A percentile compares a stretch with the other conserved stretches of the same genome.
Conservation (phyloP, 306 rosid species). For the Begonia peltatifolia region DNA sequence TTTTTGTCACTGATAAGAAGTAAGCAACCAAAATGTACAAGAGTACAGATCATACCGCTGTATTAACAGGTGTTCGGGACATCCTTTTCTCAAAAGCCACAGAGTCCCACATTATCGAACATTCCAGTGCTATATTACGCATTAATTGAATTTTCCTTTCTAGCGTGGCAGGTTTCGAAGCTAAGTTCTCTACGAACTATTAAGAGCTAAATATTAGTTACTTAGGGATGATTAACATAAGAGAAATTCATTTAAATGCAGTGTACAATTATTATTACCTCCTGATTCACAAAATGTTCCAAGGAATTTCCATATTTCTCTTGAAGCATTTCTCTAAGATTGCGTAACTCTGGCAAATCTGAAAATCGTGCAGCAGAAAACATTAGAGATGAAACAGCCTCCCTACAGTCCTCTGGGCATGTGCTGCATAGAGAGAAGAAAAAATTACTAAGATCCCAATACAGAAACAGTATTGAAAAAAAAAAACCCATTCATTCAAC, state of each 20-base stretch:
- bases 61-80: not conserved
- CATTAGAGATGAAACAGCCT: slow-evolving; percentile 70
- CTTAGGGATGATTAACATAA: too few relatives aligned
- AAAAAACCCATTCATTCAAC: too few relatives aligned
- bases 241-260: too few relatives aligned
- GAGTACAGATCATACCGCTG: not conserved
- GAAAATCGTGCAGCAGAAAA: slow-evolving; percentile 88
- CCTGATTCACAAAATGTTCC: slow-evolving; percentile 50
- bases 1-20: too few relatives aligned
- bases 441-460: too few relatives aligned
- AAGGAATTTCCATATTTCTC: slow-evolving; percentile 56
- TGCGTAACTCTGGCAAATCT: slow-evolving; percentile 92
- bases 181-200: not conserved
- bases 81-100: not conserved
- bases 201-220: not conserved
- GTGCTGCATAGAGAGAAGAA: slow-evolving; percentile 30
- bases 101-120: not conserved
- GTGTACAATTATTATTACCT: slow-evolving; percentile 21
- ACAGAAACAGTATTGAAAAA: too few relatives aligned
- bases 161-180: not conserved
- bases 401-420: slow-evolving; percentile 87
- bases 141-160: not conserved
- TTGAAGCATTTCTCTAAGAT: slow-evolving; percentile 67
- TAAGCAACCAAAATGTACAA: too few relatives aligned
- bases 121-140: not conserved